Conservation (phyloP, 768 basidiomycete genomes). For the Boletus rex-veris region DNA sequence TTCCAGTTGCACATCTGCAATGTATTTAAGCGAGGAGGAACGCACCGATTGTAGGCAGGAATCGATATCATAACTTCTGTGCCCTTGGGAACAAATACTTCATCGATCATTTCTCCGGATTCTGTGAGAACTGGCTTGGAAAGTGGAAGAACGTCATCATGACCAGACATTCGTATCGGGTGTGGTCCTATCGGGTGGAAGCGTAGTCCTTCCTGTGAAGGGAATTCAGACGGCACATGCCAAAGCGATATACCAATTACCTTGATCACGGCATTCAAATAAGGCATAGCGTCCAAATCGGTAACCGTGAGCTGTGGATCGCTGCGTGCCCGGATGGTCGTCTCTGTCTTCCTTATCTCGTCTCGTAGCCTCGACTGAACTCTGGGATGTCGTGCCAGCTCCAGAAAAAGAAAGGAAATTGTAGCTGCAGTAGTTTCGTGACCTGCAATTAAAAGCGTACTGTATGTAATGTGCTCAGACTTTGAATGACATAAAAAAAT, state of each 20-base stretch:
- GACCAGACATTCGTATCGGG: conserved; percentile 47
- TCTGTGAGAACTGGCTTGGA: conserved; percentile 46
- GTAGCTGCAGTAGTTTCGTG: conserved; percentile 61
- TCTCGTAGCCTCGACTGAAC: conserved; percentile 56
- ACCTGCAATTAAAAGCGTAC: conserved; percentile 43
- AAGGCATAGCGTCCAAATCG: conserved; percentile 51
- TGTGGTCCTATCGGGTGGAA: conserved; percentile 47
- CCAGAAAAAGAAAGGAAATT: conserved; percentile 55
- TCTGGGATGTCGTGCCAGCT: conserved; percentile 53
- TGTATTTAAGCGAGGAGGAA: background rate
- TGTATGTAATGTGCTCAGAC: conserved; percentile 1
- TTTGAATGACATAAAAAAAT: no score
- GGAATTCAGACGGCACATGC: conserved; percentile 9
- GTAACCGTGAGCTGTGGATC: conserved; percentile 6
- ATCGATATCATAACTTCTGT: conserved; percentile 48
- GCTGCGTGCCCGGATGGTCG: background rate
- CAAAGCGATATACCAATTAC: conserved; percentile 7
- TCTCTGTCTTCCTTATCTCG: conserved; percentile 9
- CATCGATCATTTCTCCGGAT: conserved; percentile 42
- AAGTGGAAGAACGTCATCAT: conserved; percentile 57
- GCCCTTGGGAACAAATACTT: conserved; percentile 50
- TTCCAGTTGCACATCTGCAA: background rate
- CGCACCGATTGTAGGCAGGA: conserved; percentile 53
- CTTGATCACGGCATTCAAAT: conserved; percentile 38
- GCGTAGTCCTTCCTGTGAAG: conserved; percentile 43